Evolutionary conservation across 805 yeast genomes (phyloP), one percentile per base, ranked within the genome.

Genomic region (Lipomyces japonicus): DNA sequence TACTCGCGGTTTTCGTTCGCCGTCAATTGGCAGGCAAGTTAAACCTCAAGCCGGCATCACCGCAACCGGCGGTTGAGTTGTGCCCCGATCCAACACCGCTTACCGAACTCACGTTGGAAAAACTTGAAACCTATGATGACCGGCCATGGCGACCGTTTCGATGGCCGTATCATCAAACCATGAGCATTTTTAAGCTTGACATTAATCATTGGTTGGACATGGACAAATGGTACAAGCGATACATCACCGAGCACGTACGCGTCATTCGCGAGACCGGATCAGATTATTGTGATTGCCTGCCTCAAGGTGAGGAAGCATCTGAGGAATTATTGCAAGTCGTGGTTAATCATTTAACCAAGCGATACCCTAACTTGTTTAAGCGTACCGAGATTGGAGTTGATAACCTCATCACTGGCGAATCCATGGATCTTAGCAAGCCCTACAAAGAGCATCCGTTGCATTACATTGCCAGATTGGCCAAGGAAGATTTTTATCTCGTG

Each of bases 121-220:
- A 80, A 58, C 84, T 82, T 9, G 69, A 71, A 55, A 75, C 74
- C 22, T 80, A 81, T 61, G 86, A 83, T 59, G 89, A 81, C 60
- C 72, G 89, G 63, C 88, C 89, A 10, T 83, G 89, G 89, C 72
- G 89, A 67, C 88, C 88, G 6, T 83, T 83, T 68, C 71, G 89
- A 61, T 81, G 85, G 82, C 89, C 89, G 25, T 83, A 83, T 62
- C 87, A 82, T 65, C 89, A 83, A 66, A 83, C 88, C 1, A 83
- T 83, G 89, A 76, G 84, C 14, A 81, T 83, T 42, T 82, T 75
- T 70, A 80, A 79, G 63, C 71, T 83, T n/a, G 86, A 82, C 62
- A 71, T 81, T 32, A 82, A 82, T 65, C 84, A 83, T 67, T 83
- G 89, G 89, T 67, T 83, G 57, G 88, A 83, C 61, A 83, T 83